Conservation (phyloP, 2,329 filamentous ascomycete species). For the Colletotrichum neosansevieriae region DNA sequence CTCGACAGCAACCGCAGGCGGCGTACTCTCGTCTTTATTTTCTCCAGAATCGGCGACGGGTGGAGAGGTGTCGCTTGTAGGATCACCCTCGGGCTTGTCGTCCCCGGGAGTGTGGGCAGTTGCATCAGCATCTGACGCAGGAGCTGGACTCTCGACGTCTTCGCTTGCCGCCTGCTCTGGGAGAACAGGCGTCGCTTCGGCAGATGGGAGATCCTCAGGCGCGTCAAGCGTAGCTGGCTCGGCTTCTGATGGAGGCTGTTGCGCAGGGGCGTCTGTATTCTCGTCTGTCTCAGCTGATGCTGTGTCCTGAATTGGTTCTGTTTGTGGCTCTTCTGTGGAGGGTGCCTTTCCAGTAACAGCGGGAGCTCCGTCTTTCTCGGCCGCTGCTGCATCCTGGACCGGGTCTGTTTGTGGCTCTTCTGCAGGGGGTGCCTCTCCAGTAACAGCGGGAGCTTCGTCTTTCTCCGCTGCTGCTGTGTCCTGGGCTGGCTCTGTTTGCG, state of each 20-base stretch:
- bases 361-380: neutral
- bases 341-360: neutral
- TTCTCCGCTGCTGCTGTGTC: no score
- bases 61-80: neutral
- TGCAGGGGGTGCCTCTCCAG: no score
- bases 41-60: neutral
- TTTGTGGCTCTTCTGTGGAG: no score
- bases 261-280: no score
- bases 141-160: no score
- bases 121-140: no score
- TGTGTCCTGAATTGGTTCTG: no score
- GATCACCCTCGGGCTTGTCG: neutral
- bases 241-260: no score
- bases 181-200: slow-evolving; percentile 25
- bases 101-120: no score
- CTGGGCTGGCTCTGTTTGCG: no score
- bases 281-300: no score
- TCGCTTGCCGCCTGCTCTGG: neutral
- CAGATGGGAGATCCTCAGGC: slow-evolving; percentile 28
- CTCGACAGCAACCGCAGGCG: neutral
- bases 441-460: neutral
- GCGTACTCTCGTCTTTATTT: neutral
- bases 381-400: no score
- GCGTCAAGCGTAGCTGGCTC: slow-evolving; percentile 4
- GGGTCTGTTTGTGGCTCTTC: neutral